These are phyloP conservation scores for Cymbopogon flexuosus DNA, from an alignment of 202 grass and related monocot genomes.

Conservation along the genomic window DNA sequence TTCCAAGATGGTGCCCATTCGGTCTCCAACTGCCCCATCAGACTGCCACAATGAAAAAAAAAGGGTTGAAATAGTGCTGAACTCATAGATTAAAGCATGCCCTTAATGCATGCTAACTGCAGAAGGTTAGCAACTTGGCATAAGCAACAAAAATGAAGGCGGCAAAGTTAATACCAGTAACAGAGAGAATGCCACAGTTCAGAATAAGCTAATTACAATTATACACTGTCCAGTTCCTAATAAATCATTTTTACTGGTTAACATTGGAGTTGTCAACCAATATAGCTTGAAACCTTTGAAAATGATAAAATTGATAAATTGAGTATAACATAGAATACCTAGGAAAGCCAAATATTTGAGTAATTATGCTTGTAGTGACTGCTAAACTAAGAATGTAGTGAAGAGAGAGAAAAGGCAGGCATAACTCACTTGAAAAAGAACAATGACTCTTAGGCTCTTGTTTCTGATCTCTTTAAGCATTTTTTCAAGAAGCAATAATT, in stretches of 20 bases:
- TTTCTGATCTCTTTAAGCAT: conserved; percentile 58
- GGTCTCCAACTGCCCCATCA: conserved; percentile 43
- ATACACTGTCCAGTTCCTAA: background rate
- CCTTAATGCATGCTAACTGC: background rate
- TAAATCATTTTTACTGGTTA: conserved; percentile 11
- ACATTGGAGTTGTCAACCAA: background rate
- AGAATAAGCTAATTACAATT: conserved; percentile 14
- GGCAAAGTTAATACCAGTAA: background rate
- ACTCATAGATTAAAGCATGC: conserved; percentile 7
- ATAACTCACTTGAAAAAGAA: conserved; percentile 74
- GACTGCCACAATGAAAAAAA: conserved; percentile 37
- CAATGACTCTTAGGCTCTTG: conserved; percentile 47
- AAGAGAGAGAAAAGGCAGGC: background rate
- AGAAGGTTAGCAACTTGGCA: background rate
- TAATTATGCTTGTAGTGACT: background rate
- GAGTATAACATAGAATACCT: background rate
- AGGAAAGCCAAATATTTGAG: background rate
- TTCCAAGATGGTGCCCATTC: conserved; percentile 67
- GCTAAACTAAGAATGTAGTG: conserved; percentile 24
- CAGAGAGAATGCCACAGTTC: background rate
- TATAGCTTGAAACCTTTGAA: conserved; percentile 3
- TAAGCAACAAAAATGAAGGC: conserved; percentile 2
- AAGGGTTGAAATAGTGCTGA: background rate
- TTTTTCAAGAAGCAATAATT: conserved; percentile 74
- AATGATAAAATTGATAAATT: conserved; percentile 18